A percentile compares a stretch with the other conserved stretches of the same genome.
These are phyloP conservation scores for Pestalotiopsis sp. DNA, from an alignment of 2,329 filamentous ascomycete genomes.

Conservation along the genomic window DNA sequence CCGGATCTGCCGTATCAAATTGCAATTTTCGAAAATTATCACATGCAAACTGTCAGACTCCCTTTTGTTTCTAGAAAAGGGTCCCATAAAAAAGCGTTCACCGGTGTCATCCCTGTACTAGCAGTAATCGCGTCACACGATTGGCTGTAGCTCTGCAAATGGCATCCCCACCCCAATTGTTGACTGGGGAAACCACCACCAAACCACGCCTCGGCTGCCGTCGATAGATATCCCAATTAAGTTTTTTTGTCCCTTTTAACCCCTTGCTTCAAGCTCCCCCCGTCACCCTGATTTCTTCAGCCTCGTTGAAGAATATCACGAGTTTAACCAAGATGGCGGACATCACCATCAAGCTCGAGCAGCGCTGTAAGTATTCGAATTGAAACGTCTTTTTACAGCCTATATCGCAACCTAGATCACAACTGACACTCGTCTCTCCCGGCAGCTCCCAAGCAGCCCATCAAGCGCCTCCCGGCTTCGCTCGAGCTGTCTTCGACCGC, in stretches of 20 bases:
- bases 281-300: background rate
- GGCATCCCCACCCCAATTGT: constrained; percentile 1
- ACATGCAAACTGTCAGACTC: background rate
- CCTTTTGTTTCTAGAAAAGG: background rate
- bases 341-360: constrained; percentile 27
- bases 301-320: background rate
- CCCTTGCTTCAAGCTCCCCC: background rate
- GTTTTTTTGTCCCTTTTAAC: background rate
- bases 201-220: background rate
- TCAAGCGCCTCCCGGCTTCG: constrained; percentile 56
- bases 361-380: constrained; percentile 12
- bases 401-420: background rate
- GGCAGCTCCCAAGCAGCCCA: constrained; percentile 49
- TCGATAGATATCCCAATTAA: background rate
- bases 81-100: background rate
- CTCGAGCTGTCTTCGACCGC: constrained; percentile 52
- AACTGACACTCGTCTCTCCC: background rate
- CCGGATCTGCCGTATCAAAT: background rate
- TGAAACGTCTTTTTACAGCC: background rate
- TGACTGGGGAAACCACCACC: background rate
- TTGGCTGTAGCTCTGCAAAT: background rate
- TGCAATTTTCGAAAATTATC: background rate
- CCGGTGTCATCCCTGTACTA: background rate
- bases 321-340: constrained; percentile 4
- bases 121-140: background rate